Evolutionary conservation across 2,329 filamentous ascomycete species (phyloP).

Genomic region (Dactylonectria estremocensis): DNA sequence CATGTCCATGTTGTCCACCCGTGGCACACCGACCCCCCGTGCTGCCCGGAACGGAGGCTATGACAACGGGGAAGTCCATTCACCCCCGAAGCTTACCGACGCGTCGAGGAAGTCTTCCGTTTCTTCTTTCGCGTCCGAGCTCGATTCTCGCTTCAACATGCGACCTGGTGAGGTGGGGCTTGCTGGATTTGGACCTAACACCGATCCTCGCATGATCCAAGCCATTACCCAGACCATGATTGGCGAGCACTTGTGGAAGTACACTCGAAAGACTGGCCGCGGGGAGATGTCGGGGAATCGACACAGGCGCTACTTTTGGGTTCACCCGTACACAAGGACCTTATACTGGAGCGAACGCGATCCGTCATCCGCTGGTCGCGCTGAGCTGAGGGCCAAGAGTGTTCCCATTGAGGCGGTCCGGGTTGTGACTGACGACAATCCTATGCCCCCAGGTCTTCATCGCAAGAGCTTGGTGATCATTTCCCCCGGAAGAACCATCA

Average conservation of each 20-base stretch:
- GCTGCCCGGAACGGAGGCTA: conserved; percentile 63
- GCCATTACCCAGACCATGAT: conserved; percentile 99
- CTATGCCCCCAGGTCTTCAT: conserved; percentile 93
- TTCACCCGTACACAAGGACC: conserved; percentile 96
- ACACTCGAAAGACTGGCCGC: conserved; percentile 94
- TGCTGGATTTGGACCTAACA: conserved; percentile 77
- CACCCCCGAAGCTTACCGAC: conserved; percentile 58
- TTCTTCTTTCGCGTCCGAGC: conserved; percentile 94
- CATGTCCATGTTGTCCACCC: conserved; percentile 63
- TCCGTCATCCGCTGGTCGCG: conserved; percentile 82
- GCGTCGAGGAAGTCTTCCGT: conserved; percentile 79
- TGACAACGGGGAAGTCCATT: conserved; percentile 64
- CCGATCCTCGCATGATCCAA: conserved; percentile 98
- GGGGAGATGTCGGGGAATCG: conserved; percentile 90
- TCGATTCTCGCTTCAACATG: conserved; percentile 92
- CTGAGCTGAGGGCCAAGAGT: conserved; percentile 86
- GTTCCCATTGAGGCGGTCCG: conserved; percentile 94
- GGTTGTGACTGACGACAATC: conserved; percentile 94
- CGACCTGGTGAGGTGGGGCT: conserved; percentile 69
- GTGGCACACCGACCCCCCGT: conserved; percentile 72
- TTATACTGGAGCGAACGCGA: conserved; percentile 97
- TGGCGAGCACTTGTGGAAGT: conserved; percentile 98
- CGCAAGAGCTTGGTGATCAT: conserved; percentile 93
- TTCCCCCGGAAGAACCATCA: conserved; percentile 89
- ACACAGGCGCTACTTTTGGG: conserved; percentile 98